Evolutionary conservation across 2,329 filamentous ascomycete genomes (phyloP), one percentile per base, ranked within the genome.

Genomic region (Colletotrichum tofieldiae): DNA sequence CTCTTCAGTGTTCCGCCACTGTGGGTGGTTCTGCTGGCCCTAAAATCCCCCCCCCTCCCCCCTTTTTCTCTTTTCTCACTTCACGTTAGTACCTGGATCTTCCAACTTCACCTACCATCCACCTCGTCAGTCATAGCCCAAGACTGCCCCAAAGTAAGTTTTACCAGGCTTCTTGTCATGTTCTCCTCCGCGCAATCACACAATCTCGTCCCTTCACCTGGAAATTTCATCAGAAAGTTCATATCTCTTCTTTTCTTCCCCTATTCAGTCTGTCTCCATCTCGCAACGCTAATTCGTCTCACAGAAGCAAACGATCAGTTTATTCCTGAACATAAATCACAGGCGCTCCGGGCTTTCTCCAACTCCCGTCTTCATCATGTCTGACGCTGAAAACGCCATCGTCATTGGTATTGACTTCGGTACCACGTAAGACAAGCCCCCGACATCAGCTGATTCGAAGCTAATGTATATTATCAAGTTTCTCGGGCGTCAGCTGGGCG

Each of bases 391-490:
- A 1, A 23, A 54, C n/a, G 0, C 26, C 0, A 76, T 85, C 2
- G 73, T 84, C 23, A 74, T 86, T 2, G 82, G 85, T 0, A 79
- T 87, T 8, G 85, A 87, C 49, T 86, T 87, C 56, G 85, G 85
- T 0, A 87, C 86, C 0, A 87, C 85, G 77, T 85, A 71, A 70
- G 81, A 4, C 49, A 18, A 1, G 5, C 3, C 5, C 14, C 18
- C 0, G 7, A 1, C 14, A 20, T 29, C 16, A 5, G 0, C 2
- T 3, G 16, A 1, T 4, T 16, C 14, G 6, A 18, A 29, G 3
- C 26, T 52, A 52, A 52, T 18, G 0, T 32, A 32, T 5, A 3
- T 32, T 32, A 0, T 2, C 18, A 3, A 32, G 82, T 0, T 82
- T 77, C 61, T 86, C 84, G 0, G 84, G 84, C 0, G 76, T 85